phyloP scores from a whole-genome alignment of 1,284 basidiomycete genomes.

The Cerrena zonata region DNA sequence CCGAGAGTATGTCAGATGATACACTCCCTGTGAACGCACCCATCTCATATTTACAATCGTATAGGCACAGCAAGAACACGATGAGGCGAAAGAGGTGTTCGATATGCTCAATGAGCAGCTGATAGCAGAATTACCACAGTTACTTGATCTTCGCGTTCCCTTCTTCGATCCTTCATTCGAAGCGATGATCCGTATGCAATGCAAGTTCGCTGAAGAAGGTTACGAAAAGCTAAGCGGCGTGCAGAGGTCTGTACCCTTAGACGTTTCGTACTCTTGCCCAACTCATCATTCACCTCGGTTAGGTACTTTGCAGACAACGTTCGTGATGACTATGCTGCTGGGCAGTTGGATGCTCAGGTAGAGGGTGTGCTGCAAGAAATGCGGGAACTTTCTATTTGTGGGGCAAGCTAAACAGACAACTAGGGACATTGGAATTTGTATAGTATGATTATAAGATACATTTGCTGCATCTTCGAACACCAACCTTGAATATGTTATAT shows the following conservation, averaged over 20 bases:
- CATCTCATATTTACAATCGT: constrained; percentile 3
- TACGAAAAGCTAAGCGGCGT: constrained; percentile 97
- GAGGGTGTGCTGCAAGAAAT: constrained; percentile 94
- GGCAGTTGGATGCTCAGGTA: constrained; percentile 91
- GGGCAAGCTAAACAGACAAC: constrained; percentile 35
- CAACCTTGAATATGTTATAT: neutral
- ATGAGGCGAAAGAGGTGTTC: constrained; percentile 90
- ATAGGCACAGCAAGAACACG: constrained; percentile 89
- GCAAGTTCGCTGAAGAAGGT: constrained; percentile 94
- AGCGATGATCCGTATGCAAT: constrained; percentile 96
- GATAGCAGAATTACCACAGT: constrained; percentile 83
- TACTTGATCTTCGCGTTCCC: constrained; percentile 91
- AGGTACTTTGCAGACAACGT: constrained; percentile 89
- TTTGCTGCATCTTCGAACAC: neutral
- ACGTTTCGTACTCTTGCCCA: neutral
- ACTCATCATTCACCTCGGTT: constrained; percentile 3
- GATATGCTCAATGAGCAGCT: constrained; percentile 90
- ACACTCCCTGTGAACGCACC: neutral
- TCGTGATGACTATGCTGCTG: constrained; percentile 94
- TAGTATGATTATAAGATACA: neutral
- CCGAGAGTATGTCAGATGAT: constrained; percentile 61
- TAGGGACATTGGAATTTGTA: neutral
- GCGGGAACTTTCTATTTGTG: constrained; percentile 90
- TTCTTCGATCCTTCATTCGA: constrained; percentile 99
- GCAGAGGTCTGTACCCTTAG: constrained; percentile 64